phyloP scores from a whole-genome alignment of 345 rosid species.

The Aquilaria yunnanensis region DNA sequence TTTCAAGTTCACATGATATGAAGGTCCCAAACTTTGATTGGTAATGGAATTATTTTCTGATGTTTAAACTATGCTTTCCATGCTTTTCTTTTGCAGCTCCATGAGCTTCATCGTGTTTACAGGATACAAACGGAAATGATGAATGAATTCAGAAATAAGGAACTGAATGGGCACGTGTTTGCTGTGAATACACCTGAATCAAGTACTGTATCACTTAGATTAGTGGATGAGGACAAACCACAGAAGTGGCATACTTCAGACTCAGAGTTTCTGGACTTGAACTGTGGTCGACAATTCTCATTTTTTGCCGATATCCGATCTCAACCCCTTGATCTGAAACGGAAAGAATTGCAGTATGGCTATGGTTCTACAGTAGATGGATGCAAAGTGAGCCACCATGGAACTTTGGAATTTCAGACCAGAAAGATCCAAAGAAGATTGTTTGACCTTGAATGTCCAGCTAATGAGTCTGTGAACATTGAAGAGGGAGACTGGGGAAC shows the following conservation, averaged over 20 bases:
- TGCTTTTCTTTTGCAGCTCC: conserved; percentile 28
- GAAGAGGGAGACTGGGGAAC: conserved; percentile 28
- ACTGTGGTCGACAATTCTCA: conserved; percentile 13
- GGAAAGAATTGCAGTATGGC: conserved; percentile 28
- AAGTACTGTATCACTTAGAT: conserved; percentile 15
- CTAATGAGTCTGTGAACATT: conserved; percentile 39
- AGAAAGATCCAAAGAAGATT: conserved; percentile 37
- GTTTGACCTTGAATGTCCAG: conserved; percentile 61
- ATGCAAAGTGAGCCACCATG: conserved; percentile 22
- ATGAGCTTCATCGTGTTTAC: conserved; percentile 77
- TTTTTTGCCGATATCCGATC: conserved; percentile 39
- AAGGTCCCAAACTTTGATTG: background rate
- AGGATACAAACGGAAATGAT: conserved; percentile 61
- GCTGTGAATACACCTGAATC: conserved; percentile 25
- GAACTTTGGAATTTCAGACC: conserved; percentile 25
- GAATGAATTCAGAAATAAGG: conserved; percentile 56
- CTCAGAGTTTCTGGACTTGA: conserved; percentile 11
- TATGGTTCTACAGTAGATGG: conserved; percentile 25
- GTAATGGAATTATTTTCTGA: conserved; percentile 9
- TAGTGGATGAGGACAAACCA: conserved; percentile 20
- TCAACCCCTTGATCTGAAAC: conserved; percentile 25
- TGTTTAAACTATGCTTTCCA: background rate
- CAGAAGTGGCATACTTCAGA: conserved; percentile 11
- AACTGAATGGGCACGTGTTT: conserved; percentile 22
- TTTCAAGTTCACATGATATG: background rate